Conservation (phyloP, 495 filamentous ascomycete species). For the Tuber magnatum region DNA sequence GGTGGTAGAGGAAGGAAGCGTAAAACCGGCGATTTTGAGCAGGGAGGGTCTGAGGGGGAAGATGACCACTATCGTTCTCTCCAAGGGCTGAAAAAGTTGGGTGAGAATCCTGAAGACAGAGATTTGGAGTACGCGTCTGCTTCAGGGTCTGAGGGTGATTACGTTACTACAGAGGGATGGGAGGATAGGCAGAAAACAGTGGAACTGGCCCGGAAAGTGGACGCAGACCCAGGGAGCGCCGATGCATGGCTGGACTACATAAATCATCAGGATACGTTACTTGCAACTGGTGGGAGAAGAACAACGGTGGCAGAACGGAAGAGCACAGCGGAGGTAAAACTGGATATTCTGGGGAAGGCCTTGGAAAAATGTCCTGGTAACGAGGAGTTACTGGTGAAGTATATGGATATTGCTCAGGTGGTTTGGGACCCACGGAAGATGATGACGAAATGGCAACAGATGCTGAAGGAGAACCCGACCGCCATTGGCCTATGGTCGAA, state of each 20-base stretch:
- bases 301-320: slow-evolving; percentile 56
- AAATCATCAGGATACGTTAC: slow-evolving; percentile 61
- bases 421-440: slow-evolving; percentile 64
- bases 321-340: slow-evolving; percentile 66
- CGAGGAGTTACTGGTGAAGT: slow-evolving; percentile 56
- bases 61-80: slow-evolving; percentile 63
- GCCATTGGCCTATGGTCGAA: slow-evolving; percentile 63
- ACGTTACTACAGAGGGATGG: slow-evolving; percentile 40
- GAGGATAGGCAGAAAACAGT: slow-evolving; percentile 49
- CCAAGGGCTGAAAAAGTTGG: slow-evolving; percentile 54
- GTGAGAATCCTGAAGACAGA: slow-evolving; percentile 45
- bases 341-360: slow-evolving; percentile 76
- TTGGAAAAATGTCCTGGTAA: slow-evolving; percentile 50
- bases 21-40: slow-evolving; percentile 20
- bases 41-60: slow-evolving; percentile 44
- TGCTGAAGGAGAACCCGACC: slow-evolving; percentile 52
- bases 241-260: slow-evolving; percentile 70
- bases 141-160: slow-evolving; percentile 44
- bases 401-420: slow-evolving; percentile 63
- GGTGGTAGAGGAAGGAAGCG: slow-evolving; percentile 39
- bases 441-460: slow-evolving; percentile 56
- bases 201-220: slow-evolving; percentile 54
- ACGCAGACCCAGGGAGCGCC: slow-evolving; percentile 58
- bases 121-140: slow-evolving; percentile 53
- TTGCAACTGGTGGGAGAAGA: slow-evolving; percentile 45